phyloP scores from a whole-genome alignment of 768 basidiomycete genomes.

The Leucocoprinus leucothites region DNA sequence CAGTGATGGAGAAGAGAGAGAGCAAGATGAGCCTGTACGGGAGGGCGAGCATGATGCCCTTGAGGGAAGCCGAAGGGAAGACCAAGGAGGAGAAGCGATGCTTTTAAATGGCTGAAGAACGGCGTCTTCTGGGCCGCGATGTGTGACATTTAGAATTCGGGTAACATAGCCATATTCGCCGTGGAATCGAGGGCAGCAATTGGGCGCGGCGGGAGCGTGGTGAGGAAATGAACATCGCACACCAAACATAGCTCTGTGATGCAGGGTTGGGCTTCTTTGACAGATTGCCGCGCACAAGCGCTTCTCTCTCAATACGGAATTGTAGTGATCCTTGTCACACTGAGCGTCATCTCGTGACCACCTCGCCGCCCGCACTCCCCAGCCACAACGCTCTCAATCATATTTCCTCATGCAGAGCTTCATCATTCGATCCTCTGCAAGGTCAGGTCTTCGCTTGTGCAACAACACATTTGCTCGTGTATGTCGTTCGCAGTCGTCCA shows the following conservation, averaged over 20 bases:
- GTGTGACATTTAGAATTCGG: no score
- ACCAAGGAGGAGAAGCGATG: not conserved
- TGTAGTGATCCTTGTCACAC: not conserved
- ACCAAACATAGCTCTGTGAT: no score
- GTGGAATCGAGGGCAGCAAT: not conserved
- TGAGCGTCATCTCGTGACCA: not conserved
- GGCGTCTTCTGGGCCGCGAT: not conserved
- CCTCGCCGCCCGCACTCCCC: not conserved
- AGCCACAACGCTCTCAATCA: not conserved
- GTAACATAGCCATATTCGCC: no score
- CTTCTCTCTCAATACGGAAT: no score
- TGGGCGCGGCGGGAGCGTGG: not conserved
- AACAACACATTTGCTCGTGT: not conserved
- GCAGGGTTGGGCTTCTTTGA: not conserved
- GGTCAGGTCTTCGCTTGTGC: not conserved
- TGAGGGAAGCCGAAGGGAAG: slow-evolving; percentile 4
- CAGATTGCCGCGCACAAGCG: slow-evolving; percentile 1
- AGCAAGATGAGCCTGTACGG: slow-evolving; percentile 19
- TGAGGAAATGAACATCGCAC: not conserved
- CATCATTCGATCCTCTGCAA: not conserved
- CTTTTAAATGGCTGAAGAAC: not conserved
- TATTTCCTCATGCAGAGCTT: slow-evolving; percentile 5
- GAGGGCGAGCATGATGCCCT: slow-evolving; percentile 13
- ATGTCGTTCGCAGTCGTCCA: slow-evolving; percentile 1
- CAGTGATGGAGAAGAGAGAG: slow-evolving; percentile 18